Evolutionary conservation across 192 early-diverging fungal species (phyloP).

Genomic region (Mortierella hygrophila): DNA sequence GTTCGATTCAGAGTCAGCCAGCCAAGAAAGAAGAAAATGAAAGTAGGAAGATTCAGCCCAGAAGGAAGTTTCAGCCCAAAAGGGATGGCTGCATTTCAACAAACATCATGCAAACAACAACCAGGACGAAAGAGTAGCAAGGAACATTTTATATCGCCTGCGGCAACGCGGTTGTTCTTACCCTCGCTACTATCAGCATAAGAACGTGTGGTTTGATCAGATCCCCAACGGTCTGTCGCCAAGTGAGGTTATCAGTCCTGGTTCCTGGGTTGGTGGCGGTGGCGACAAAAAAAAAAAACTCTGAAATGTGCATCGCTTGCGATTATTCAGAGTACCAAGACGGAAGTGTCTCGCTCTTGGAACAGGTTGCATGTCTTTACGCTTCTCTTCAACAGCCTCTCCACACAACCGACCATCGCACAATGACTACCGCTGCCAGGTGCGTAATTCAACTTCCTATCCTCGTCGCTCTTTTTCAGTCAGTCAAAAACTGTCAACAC

Average conservation of each 20-base stretch:
- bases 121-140: background rate
- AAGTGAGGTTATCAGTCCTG: background rate
- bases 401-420: background rate
- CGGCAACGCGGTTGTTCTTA: no score
- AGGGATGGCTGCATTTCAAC: background rate
- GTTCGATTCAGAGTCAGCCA: background rate
- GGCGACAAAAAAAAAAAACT: background rate
- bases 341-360: background rate
- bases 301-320: background rate
- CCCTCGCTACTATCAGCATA: no score
- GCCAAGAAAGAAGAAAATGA: background rate
- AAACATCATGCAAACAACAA: background rate
- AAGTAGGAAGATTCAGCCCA: background rate
- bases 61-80: background rate
- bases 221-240: no score
- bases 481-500: background rate
- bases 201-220: no score
- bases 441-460: background rate
- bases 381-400: background rate
- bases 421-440: conserved; percentile 62
- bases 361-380: background rate
- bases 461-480: background rate
- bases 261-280: background rate
- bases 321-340: background rate
- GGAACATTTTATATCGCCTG: no score